Conservation (phyloP, 1,284 basidiomycete genomes). For the Sanghuangporus weigelae region DNA sequence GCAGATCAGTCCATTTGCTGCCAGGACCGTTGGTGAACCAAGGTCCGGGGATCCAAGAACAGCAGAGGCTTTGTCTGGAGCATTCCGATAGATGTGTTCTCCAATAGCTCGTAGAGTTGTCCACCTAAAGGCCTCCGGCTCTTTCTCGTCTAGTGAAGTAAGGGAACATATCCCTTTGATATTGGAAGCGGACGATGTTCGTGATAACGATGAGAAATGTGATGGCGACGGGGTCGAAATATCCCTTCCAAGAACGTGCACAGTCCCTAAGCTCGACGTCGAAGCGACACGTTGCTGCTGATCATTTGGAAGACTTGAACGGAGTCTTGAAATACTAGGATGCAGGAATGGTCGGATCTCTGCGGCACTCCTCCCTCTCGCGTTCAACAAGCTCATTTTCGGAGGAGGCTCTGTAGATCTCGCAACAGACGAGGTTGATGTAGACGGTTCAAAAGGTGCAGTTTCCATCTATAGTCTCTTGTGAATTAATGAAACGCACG, state of each 20-base stretch:
- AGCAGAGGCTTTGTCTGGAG: conserved; percentile 55
- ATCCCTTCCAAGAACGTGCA: conserved; percentile 39
- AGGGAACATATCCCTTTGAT: conserved; percentile 32
- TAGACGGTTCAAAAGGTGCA: conserved; percentile 37
- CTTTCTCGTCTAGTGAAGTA: conserved; percentile 23
- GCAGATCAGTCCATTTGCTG: conserved; percentile 86
- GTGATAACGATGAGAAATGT: conserved; percentile 67
- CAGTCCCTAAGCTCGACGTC: conserved; percentile 40
- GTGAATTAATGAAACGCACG: conserved; percentile 20
- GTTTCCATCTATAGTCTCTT: conserved; percentile 30
- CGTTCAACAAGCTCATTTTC: conserved; percentile 31
- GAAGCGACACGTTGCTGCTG: conserved; percentile 43
- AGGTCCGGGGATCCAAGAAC: conserved; percentile 51
- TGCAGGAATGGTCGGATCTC: conserved; percentile 56
- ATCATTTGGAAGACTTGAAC: conserved; percentile 56
- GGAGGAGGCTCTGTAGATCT: conserved; percentile 31
- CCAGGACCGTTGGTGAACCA: conserved; percentile 75
- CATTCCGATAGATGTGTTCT: conserved; percentile 48
- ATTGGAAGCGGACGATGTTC: conserved; percentile 58
- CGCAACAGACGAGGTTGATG: conserved; percentile 38
- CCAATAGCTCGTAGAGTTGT: conserved; percentile 61
- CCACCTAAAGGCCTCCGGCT: conserved; percentile 74
- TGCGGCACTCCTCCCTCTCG: conserved; percentile 28
- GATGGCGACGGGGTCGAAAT: conserved; percentile 53
- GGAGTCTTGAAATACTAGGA: conserved; percentile 78